Base-by-base conservation (phyloP, 768 basidiomycete genomes). In the Suillus americanus region DNA sequence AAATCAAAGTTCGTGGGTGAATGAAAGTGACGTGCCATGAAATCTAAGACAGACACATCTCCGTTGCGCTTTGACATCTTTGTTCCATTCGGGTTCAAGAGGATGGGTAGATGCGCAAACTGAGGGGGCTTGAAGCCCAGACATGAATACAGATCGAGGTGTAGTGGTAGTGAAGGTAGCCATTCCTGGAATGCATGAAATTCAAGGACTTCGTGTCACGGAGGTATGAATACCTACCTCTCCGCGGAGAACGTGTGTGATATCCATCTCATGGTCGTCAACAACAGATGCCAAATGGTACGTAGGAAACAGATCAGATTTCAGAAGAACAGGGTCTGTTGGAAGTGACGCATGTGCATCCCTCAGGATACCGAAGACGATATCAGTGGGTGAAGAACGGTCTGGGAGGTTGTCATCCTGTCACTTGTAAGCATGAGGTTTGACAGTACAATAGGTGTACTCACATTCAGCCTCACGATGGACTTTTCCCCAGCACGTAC, bases 211-310 rank as follows among this genome's bases (percentile, higher is more conserved):
- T 50, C 30, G 50, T 5, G 10, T 33, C 40, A 30, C 38, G 51
- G 16, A n/a, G 7, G 28, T 5, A 8, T 41, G 38, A 35, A 51
- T 23, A 67, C 81, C 35, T 63, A 89, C 95, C 85, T 98, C 96
- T 59, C 97, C 97, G 33, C 97, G 87, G 1, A 99, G 78, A 5
- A 99, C 96, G 77, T 99, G 97, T 0, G 95, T 94, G 28, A 99
- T 94, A 0, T 89, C 89, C 97, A 99, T 99, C 70, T 89, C 87
- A 70, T 95, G 88, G 77, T 99, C 97, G 69, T 99, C 97, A 0
- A 97, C 94, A 0, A 99, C 94, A 25, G 89, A 95, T 0, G 97
- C 97, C 5, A 99, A 84, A 68, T 99, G 97, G 73, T 99, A 99
- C 0, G 97, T 99, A 6, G 97, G 97, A 74, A 91, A 97, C 1